A percentile compares a stretch with the other conserved stretches of the same genome.
Evolutionary conservation across 768 basidiomycete species (phyloP).

Genomic region (Pulveroboletus sp.): DNA sequence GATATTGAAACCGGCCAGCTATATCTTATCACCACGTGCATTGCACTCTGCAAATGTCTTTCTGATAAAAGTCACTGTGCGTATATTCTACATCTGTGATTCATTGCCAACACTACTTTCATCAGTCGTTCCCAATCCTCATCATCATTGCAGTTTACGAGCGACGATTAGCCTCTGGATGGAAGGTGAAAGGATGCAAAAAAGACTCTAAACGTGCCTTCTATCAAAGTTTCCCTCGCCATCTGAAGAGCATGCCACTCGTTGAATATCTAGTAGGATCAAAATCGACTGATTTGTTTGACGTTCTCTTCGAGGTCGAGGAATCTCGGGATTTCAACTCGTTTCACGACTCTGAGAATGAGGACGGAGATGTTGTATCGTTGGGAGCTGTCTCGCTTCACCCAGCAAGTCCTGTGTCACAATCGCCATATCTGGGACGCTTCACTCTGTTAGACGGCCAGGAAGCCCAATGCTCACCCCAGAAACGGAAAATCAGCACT

Average conservation of each 20-base stretch:
- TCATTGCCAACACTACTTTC: neutral
- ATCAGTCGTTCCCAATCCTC: constrained; percentile 70
- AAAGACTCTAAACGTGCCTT: constrained; percentile 50
- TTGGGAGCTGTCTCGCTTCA: constrained; percentile 4
- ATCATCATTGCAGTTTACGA: constrained; percentile 77
- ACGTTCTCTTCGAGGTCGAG: constrained; percentile 76
- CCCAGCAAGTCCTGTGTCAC: constrained; percentile 10
- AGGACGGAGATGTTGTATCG: constrained; percentile 18
- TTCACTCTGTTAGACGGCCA: constrained; percentile 7
- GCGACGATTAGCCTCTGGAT: constrained; percentile 54
- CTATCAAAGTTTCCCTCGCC: constrained; percentile 63
- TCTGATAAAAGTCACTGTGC: constrained; percentile 73
- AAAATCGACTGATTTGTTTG: constrained; percentile 60
- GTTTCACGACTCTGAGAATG: constrained; percentile 50
- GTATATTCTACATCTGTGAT: constrained; percentile 13
- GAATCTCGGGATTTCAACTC: constrained; percentile 42
- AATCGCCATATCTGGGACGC: constrained; percentile 1
- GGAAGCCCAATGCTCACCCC: constrained; percentile 5
- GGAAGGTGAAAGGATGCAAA: constrained; percentile 46
- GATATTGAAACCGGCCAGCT: constrained; percentile 76
- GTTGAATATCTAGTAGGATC: constrained; percentile 76
- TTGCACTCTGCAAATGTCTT: constrained; percentile 85
- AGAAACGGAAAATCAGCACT: constrained; percentile 26
- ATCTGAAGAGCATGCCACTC: constrained; percentile 68
- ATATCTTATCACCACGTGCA: constrained; percentile 64